Evolutionary conservation across 371 early-diverging fungal genomes (phyloP), one percentile per base, ranked within the genome.

Genomic region (Thermomucor indicae-seudaticae): DNA sequence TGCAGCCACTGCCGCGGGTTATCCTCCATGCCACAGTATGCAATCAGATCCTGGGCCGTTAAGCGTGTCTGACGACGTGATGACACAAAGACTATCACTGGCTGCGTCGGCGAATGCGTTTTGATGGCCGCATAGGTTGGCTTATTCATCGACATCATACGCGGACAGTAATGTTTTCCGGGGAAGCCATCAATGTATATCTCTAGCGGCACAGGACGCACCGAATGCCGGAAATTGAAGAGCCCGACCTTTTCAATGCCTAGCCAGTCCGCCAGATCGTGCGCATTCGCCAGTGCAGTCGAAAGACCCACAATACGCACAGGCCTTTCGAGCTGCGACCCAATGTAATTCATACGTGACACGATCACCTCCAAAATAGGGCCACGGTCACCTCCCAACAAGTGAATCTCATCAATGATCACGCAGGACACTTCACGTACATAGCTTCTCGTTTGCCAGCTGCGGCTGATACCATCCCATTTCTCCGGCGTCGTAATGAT

Each of bases 331-430:
- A 79, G 56, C 41, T 86, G 85, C 2, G 89, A 80, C 0, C 90
- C 82, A 54, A 95, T 95, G 57, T 92, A 92, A 56, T 93, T 93
- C 96, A 94, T 95, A 39, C 99, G 86, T 27, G 95, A 90, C 1
- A 99, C 97, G 65, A 99, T 93, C 2, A 95, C 91, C 64, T 99
- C 99, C 40, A 99, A 67, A 61, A 94, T 93, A 11, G 96, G 94
- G 0, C 99, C 99, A 58, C 99, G 91, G 52, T 96, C 97, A 20
- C 91, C 91, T 16, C 97, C 96, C 20, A 99, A 78, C 50, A 99
- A 69, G 69, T 99, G 99, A 47, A 99, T 97, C 78, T 99, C 99
- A 73, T 99, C 99, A 58, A 99, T 91, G 30, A 99, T 92, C 5
- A 99, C 90, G 37, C 90, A 78, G 11, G 90, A 82, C 48, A 96